Percentiles rank a stretch among this genome's conserved stretches.
phyloP scores from a whole-genome alignment of 1,284 basidiomycete genomes.

The Ustilago esculenta region DNA sequence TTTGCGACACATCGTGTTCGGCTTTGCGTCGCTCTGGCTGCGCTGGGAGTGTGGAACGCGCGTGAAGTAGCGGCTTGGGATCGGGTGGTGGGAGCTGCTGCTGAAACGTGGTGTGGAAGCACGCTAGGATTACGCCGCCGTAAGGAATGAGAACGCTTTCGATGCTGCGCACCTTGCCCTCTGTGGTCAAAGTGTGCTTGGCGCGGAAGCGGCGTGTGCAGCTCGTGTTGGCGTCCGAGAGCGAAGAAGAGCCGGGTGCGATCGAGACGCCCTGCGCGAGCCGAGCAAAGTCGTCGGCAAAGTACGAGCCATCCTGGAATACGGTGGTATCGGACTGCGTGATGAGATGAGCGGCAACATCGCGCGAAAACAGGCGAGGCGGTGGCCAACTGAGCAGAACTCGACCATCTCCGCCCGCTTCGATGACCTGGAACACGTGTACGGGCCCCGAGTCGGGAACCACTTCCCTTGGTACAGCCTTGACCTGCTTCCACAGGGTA shows the following conservation, averaged over 20 bases:
- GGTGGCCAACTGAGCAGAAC: slow-evolving; percentile 88
- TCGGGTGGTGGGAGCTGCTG: slow-evolving; percentile 42
- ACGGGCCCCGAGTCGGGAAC: slow-evolving; percentile 52
- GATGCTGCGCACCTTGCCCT: slow-evolving; percentile 74
- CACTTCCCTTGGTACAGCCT: slow-evolving; percentile 8
- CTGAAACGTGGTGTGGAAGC: slow-evolving; percentile 68
- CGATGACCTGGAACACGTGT: slow-evolving; percentile 84
- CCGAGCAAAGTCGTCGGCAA: slow-evolving; percentile 81
- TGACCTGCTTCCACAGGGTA: slow-evolving; percentile 41
- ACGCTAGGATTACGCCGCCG: slow-evolving; percentile 73
- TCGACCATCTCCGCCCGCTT: slow-evolving; percentile 71
- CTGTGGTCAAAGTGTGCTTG: slow-evolving; percentile 75
- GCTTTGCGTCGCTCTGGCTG: slow-evolving; percentile 31
- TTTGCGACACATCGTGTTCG: slow-evolving; percentile 12
- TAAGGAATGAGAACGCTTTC: slow-evolving; percentile 93
- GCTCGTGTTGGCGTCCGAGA: slow-evolving; percentile 82
- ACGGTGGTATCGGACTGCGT: slow-evolving; percentile 21
- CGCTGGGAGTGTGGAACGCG: slow-evolving; percentile 12
- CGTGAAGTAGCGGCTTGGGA: slow-evolving; percentile 28
- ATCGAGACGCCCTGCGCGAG: slow-evolving; percentile 78
- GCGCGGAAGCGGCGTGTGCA: slow-evolving; percentile 91
- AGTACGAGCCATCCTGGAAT: slow-evolving; percentile 73
- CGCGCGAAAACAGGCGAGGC: slow-evolving; percentile 46
- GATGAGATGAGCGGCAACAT: slow-evolving; percentile 9
- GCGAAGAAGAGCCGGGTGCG: slow-evolving; percentile 56